phyloP scores from a whole-genome alignment of 352 stramenopile genomes.

The Phytophthora pini region DNA sequence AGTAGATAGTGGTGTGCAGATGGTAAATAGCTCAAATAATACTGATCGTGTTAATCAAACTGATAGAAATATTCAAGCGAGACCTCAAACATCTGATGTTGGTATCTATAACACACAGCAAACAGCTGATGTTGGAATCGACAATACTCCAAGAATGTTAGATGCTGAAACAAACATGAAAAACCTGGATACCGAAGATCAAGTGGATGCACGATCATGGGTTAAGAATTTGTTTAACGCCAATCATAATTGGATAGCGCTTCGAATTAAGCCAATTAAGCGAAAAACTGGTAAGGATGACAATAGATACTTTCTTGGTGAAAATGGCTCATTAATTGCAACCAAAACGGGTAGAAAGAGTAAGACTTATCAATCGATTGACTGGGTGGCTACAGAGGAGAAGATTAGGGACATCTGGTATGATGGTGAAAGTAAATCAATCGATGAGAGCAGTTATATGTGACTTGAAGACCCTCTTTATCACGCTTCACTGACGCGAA shows the following conservation, averaged over 20 bases:
- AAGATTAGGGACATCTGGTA: conserved; percentile 19
- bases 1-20: conserved; percentile 6
- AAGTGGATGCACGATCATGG: conserved; percentile 15
- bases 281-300: conserved; percentile 19
- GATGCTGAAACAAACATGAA: conserved; percentile 21
- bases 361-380: conserved; percentile 20
- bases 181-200: conserved; percentile 16
- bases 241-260: conserved; percentile 13
- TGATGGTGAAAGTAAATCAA: conserved; percentile 25
- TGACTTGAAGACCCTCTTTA: conserved; percentile 21
- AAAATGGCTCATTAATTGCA: conserved; percentile 14
- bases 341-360: conserved; percentile 14
- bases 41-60: background rate
- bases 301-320: conserved; percentile 24
- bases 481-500: conserved; percentile 15
- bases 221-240: conserved; percentile 18
- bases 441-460: conserved; percentile 23
- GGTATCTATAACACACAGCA: conserved; percentile 2
- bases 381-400: conserved; percentile 23
- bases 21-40: conserved; percentile 4
- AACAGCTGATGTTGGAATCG: conserved; percentile 11
- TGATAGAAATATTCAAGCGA: conserved; percentile 14
- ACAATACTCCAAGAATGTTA: conserved; percentile 12
- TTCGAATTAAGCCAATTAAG: conserved; percentile 24
- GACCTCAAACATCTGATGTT: conserved; percentile 13